Evolutionary conservation across 2,329 filamentous ascomycete genomes (phyloP).

Genomic region (Spiromastix sp.): DNA sequence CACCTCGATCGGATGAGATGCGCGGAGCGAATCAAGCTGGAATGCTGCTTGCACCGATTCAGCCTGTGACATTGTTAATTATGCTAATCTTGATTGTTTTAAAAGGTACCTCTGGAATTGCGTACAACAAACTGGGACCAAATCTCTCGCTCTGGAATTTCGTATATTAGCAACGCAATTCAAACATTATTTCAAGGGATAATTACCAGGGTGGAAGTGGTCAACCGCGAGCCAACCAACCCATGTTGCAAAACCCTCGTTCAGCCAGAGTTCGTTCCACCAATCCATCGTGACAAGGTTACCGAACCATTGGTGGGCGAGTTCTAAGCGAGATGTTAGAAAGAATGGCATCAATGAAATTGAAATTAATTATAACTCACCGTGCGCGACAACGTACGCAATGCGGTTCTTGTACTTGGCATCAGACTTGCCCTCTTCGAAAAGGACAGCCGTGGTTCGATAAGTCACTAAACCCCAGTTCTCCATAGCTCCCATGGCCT

Average conservation of each 20-base stretch:
- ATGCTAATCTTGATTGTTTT: constrained; percentile 19
- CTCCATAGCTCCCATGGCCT: constrained; percentile 68
- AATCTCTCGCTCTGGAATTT: constrained; percentile 69
- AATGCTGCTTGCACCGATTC: constrained; percentile 91
- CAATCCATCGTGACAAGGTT: constrained; percentile 95
- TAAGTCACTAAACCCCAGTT: constrained; percentile 97
- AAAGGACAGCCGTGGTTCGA: constrained; percentile 89
- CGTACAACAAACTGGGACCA: constrained; percentile 90
- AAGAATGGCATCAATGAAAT: constrained; percentile 4
- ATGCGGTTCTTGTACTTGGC: constrained; percentile 85
- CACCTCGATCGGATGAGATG: constrained; percentile 93
- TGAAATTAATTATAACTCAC: constrained; percentile 19
- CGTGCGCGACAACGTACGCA: constrained; percentile 93
- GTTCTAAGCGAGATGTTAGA: constrained; percentile 41
- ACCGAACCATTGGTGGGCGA: constrained; percentile 94
- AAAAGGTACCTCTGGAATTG: constrained; percentile 44
- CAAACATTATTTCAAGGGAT: background rate
- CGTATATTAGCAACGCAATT: constrained; percentile 12
- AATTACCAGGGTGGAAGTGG: constrained; percentile 66
- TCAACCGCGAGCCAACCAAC: constrained; percentile 91
- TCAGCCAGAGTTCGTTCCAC: constrained; percentile 90
- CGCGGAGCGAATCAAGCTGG: constrained; percentile 76
- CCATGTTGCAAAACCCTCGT: constrained; percentile 97
- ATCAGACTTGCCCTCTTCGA: constrained; percentile 85
- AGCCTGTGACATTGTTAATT: constrained; percentile 45